Evolutionary conservation across 2,329 filamentous ascomycete species (phyloP).

Genomic region (Scedosporium apiospermum): DNA sequence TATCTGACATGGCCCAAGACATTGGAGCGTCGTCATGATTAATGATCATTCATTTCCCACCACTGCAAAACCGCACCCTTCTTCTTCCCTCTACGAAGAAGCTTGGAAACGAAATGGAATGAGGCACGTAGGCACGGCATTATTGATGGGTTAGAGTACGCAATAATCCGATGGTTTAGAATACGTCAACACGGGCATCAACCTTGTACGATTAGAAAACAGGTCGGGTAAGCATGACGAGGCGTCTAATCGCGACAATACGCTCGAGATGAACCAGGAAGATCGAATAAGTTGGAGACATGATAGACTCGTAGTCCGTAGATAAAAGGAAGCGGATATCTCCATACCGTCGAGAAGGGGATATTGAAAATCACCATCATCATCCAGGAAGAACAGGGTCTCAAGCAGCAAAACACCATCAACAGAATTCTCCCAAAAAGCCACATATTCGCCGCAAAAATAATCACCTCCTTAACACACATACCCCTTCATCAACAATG

Average conservation of each 20-base stretch:
- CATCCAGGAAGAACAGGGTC: background rate
- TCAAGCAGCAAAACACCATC: background rate
- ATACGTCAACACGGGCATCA: background rate
- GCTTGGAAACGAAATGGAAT: background rate
- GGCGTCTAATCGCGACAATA: background rate
- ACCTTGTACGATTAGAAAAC: background rate
- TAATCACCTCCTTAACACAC: background rate
- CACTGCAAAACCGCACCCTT: background rate
- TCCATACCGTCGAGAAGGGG: background rate
- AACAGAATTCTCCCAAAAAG: background rate
- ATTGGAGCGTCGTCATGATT: constrained; percentile 4
- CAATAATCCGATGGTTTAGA: background rate
- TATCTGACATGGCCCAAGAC: background rate
- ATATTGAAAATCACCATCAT: background rate
- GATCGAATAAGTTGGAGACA: background rate
- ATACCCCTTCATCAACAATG: constrained; percentile 11
- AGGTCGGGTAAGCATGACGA: background rate
- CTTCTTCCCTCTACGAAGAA: background rate
- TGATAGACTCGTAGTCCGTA: background rate
- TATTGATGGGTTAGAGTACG: background rate
- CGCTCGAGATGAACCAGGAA: background rate
- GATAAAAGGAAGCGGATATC: background rate
- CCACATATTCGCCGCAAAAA: background rate
- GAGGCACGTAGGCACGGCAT: background rate
- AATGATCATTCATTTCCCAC: constrained; percentile 1